Base-by-base conservation (phyloP, 179 eudicot genomes). In the Spinacia oleracea region DNA sequence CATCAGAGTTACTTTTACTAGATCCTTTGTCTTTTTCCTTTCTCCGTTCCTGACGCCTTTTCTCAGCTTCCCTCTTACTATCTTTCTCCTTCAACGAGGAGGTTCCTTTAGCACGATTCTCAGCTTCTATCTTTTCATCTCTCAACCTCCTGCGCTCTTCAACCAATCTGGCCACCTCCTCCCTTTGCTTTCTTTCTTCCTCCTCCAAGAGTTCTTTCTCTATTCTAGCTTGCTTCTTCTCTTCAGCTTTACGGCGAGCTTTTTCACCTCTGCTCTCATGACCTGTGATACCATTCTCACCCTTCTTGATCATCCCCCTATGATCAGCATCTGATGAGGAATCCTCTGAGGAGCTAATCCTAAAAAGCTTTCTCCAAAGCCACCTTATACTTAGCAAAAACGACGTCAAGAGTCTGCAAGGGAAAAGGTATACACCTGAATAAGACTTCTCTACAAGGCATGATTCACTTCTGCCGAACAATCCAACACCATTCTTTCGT, bases 191-290 rank as follows among this genome's bases (percentile, higher is more conserved):
- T 81, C 91, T 90, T 80, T 96, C 99, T 83, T 96, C 99, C 85
- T 93, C 98, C 83, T 96, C 99, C 83, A 89, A 66, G 68, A 89
- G 89, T 81, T 96, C 99, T 85, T 85, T 93, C 88, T 93, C 98
- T 84, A 96, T 48, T 80, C 98, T 93, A 89, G 98, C 99, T 79
- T 86, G 98, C 83, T 93, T 88, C 86, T 93, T 96, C 89, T 96
- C 99, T 87, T 96, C 99, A 73, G 99, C 99, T 85, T 96, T 96
- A 82, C 99, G 85, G 25, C 99, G 93, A 77, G 99, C 99, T 76
- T 93, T 96, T 85, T 96, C 98, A 68, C 92, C 91, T 89, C 88
- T 91, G 78, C 96, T 96, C 83, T 96, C 98, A 59, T 85, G 88
- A 80, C 85, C 86, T 71, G 78, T 82, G 23, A 66, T 83, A 10